Base-by-base conservation (phyloP, 139 green algal species). In the Coccomyxa sp. region DNA sequence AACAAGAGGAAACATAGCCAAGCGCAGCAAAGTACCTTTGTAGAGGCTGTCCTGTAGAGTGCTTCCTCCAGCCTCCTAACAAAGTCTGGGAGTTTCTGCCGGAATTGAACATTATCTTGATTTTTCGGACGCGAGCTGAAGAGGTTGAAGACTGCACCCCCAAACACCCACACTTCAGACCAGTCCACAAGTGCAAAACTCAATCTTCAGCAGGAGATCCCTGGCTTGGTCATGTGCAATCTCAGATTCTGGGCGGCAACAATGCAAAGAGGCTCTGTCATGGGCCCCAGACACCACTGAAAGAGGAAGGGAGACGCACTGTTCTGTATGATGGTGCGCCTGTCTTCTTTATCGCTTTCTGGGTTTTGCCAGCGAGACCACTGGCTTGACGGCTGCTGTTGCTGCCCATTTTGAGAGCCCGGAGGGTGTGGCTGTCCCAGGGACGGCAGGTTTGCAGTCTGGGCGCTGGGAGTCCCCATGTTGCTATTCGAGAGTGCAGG, bases 11-110 rank as follows among this genome's bases (percentile, higher is more conserved):
- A 66, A 32, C 25, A 58, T 17, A 76, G 16, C 23, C n/a, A 77
- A 77, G 21, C 60, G 60, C n/a, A 63, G 4, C 59, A 30, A 27
- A 28, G 30, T 58, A 93, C 92, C 89, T 90, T 93, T 79, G 80
- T 92, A n/a, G 78, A 60, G 12, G 95, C 95, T 51, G 85, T 87
- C 31, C 87, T 86, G 86, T 96, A 98, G 68, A 98, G 81, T 16
- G 88, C 89, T 57, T 95, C 91, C 78, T 98, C 95, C 28, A 98
- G 87, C 68, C 93, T 85, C 77, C 88, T 89, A 0, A 97, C 91
- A 84, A 98, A 98, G 76, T 97, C 93, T 23, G 95, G 94, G 13
- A 98, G 88, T 87, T 95, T 97, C 66, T 88, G 58, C 38, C 82
- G 68, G 74, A 80, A 84, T 45, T 87, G 79, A 28, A 67, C 30